Evolutionary conservation across 768 basidiomycete species (phyloP).

Genomic region (Agaricus sinodeliciosus): DNA sequence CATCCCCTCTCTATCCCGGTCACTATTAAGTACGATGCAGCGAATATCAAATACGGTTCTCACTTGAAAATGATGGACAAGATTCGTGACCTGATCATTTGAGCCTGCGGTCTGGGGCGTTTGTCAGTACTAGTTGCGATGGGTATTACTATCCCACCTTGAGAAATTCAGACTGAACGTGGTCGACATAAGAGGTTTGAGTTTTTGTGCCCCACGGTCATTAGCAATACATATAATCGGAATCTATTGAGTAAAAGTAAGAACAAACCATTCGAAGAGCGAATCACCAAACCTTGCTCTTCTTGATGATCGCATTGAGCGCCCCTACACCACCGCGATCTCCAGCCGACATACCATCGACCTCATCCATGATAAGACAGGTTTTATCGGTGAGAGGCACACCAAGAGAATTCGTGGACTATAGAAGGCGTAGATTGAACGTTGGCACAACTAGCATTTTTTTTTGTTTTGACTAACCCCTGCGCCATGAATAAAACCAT

Average conservation of each 20-base stretch:
- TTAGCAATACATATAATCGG: constrained; percentile 99
- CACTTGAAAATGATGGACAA: constrained; percentile 87
- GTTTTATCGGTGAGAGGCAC: constrained; percentile 71
- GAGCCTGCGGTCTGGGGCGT: constrained; percentile 61
- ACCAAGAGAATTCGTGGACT: constrained; percentile 59
- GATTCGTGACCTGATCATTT: constrained; percentile 76
- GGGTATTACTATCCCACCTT: constrained; percentile 37
- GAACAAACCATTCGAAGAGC: neutral
- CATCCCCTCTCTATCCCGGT: too few species aligned
- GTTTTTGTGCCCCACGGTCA: constrained; percentile 78
- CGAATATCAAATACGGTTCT: constrained; percentile 15
- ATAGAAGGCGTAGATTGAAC: neutral
- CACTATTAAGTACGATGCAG: too few species aligned
- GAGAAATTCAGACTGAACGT: constrained; percentile 74
- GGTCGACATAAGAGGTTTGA: constrained; percentile 75
- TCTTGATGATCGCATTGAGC: constrained; percentile 85
- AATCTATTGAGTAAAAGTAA: constrained; percentile 40
- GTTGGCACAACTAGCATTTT: neutral
- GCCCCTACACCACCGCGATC: constrained; percentile 97
- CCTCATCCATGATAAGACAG: constrained; percentile 98
- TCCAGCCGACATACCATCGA: constrained; percentile 98
- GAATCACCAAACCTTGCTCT: constrained; percentile 61
- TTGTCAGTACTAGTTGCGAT: constrained; percentile 6
- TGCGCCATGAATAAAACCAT: constrained; percentile 71
- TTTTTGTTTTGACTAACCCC: constrained; percentile 27